phyloP scores from a whole-genome alignment of 179 eudicot genomes.

The Silene coronaria region DNA sequence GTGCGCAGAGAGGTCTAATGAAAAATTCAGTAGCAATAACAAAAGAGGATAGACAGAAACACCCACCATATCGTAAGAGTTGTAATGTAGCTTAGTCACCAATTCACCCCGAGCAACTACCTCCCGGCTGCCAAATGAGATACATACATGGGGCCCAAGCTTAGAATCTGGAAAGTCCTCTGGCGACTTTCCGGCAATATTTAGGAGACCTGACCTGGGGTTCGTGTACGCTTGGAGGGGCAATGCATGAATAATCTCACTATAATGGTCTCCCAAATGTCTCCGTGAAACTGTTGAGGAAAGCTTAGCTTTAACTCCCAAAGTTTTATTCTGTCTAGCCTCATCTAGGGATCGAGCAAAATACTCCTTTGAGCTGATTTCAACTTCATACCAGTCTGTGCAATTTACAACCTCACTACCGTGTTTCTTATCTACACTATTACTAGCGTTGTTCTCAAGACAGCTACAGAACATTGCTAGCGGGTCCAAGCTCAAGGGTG shows the following conservation, averaged over 20 bases:
- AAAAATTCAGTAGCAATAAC: background rate
- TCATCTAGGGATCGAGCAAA: conserved; percentile 47
- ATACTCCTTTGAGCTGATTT: conserved; percentile 48
- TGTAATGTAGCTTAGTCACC: conserved; percentile 51
- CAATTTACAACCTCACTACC: conserved; percentile 33
- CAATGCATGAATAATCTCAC: conserved; percentile 49
- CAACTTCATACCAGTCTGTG: conserved; percentile 82
- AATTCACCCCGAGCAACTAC: conserved; percentile 62
- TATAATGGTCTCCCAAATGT: conserved; percentile 53
- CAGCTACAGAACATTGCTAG: conserved; percentile 54
- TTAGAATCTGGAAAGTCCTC: conserved; percentile 48
- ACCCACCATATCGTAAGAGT: conserved; percentile 66
- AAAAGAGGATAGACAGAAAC: background rate
- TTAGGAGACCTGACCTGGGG: conserved; percentile 63
- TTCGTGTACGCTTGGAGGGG: conserved; percentile 75
- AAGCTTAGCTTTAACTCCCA: conserved; percentile 62
- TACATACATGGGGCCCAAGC: conserved; percentile 64
- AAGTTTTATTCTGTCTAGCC: conserved; percentile 38
- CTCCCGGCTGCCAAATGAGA: conserved; percentile 64
- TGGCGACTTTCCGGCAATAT: conserved; percentile 61
- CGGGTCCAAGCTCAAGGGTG: conserved; percentile 74
- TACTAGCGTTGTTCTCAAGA: conserved; percentile 43
- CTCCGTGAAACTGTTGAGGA: conserved; percentile 50
- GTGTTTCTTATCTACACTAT: conserved; percentile 30
- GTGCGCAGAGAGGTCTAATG: background rate